Evolutionary conservation across 768 basidiomycete species (phyloP), one percentile per base, ranked within the genome.

Genomic region (Psilocybe azurescens): DNA sequence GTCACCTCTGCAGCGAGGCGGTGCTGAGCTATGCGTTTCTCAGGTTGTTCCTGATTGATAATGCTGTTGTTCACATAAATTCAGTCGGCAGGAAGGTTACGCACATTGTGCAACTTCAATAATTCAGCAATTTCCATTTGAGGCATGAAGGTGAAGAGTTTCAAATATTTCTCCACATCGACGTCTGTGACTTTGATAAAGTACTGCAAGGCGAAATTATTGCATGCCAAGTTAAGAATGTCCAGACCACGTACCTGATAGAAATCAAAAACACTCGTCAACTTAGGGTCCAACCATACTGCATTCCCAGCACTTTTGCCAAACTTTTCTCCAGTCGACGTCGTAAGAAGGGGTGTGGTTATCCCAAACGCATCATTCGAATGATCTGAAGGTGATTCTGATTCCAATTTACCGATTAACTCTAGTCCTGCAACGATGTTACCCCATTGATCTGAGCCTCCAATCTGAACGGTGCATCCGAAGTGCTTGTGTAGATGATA

Each of bases 391-490:
- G 24, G 24, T 36, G 33, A 78, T 64, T 70, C 63, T 36, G 61
- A 29, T 20, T 75, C 63, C 59, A 83, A 77, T 54, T 88, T 87
- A 58, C 86, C 84, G 69, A 99, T 96, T 59, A 99, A 85, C 59
- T 98, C 95, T 36, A 98, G 80, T 20, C 97, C 97, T 29, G 94
- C 92, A 32, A 97, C 77, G 65, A 99, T 98, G 72, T 99, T 99
- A 14, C 97, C 97, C 93, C 95, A 97, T 74, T 99, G 97, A 74
- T 99, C 97, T 0, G 95, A 96, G 9, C 97, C 97, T 53, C 97
- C 97, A 46, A 99, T 78, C 75, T 99, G 97, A 47, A 97, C 85
- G 13, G 85, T 84, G 74, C 97, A 98, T 3, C 80, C 81, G 56
- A 84, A 79, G 20, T 82, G 73, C 65, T 81, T 80, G 72, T 91